Evolutionary conservation across 2,329 filamentous ascomycete genomes (phyloP).

Genomic region (Endoconidiophora laricicola): DNA sequence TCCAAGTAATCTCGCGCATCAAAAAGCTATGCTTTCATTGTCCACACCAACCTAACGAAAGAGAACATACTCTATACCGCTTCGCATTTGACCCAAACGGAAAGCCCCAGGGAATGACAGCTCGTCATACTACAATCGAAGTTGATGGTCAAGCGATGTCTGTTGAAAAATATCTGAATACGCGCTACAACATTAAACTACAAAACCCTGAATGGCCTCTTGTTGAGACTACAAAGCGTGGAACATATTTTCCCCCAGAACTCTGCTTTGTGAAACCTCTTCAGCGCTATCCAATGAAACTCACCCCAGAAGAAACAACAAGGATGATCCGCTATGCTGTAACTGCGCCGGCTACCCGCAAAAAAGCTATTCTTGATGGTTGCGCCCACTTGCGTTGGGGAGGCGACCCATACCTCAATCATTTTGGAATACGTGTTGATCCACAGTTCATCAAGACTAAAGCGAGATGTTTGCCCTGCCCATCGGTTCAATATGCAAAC

Average conservation of each 20-base stretch:
- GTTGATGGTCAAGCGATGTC: conserved; percentile 28
- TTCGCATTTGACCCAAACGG: conserved; percentile 31
- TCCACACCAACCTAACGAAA: conserved; percentile 25
- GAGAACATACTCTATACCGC: conserved; percentile 32
- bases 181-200: conserved; percentile 37
- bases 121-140: conserved; percentile 39
- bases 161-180: conserved; percentile 38
- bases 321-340: conserved; percentile 92
- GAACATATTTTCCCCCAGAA: conserved; percentile 42
- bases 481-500: conserved; percentile 26
- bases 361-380: conserved; percentile 48
- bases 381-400: conserved; percentile 51
- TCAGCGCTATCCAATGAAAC: conserved; percentile 47
- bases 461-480: conserved; percentile 54
- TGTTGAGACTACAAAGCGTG: conserved; percentile 37
- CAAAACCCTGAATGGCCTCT: conserved; percentile 34
- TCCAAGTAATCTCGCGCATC: conserved; percentile 37
- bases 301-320: conserved; percentile 48
- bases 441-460: conserved; percentile 46
- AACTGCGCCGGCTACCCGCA: conserved; percentile 54
- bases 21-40: conserved; percentile 39
- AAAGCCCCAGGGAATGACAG: conserved; percentile 29
- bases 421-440: conserved; percentile 60
- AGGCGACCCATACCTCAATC: conserved; percentile 49
- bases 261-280: conserved; percentile 34